These are phyloP conservation scores for Auriculariales sp. DNA, from an alignment of 768 basidiomycete genomes.

Conservation along the genomic window DNA sequence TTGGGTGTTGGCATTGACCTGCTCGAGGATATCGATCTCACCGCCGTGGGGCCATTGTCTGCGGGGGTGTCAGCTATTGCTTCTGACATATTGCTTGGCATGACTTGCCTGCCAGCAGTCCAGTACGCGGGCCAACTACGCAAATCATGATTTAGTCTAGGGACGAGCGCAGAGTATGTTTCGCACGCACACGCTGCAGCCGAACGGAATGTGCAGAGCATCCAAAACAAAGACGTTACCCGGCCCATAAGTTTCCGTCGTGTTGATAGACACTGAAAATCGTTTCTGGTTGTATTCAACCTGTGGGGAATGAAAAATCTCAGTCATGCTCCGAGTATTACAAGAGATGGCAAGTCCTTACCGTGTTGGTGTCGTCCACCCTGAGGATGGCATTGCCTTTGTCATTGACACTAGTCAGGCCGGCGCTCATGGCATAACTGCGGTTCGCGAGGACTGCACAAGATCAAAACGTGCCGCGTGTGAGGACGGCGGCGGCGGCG, in stretches of 20 bases:
- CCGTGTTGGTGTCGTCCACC: conserved; percentile 12
- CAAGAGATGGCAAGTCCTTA: too few relatives aligned
- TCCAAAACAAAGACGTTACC: not conserved
- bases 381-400: conserved; percentile 12
- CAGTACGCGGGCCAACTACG: not conserved
- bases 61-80: too few relatives aligned
- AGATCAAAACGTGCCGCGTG: too few relatives aligned
- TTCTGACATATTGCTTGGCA: too few relatives aligned
- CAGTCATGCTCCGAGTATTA: too few relatives aligned
- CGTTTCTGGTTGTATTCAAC: not conserved
- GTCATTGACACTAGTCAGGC: conserved; percentile 9
- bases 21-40: conserved; percentile 3
- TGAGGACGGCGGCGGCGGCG: too few relatives aligned
- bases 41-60: not conserved
- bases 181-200: not conserved
- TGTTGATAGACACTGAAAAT: not conserved
- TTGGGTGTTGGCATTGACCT: conserved; percentile 1
- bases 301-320: too few relatives aligned
- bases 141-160: too few relatives aligned
- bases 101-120: too few relatives aligned
- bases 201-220: not conserved
- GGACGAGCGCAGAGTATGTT: not conserved
- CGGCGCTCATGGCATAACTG: not conserved
- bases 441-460: not conserved
- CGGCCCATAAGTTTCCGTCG: not conserved